Evolutionary conservation across 345 rosid genomes (phyloP).

Genomic region (Syzygium oleosum): DNA sequence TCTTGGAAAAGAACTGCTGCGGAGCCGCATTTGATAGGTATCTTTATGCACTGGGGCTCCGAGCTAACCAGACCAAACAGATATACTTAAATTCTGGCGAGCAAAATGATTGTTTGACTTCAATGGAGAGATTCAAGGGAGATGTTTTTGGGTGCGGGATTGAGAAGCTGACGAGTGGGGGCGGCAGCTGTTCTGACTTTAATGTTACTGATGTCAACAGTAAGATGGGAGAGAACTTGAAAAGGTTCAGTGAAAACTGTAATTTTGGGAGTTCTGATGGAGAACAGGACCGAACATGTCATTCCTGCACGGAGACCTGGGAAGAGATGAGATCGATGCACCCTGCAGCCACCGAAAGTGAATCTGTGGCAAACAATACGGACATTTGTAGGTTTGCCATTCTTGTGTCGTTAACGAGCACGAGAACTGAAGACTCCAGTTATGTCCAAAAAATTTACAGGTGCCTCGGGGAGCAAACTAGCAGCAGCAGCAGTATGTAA

Average conservation of each 20-base stretch:
- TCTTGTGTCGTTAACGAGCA: background rate
- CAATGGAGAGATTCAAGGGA: background rate
- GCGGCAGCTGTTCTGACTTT: constrained; percentile 31
- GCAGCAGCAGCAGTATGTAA: background rate
- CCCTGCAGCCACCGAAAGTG: background rate
- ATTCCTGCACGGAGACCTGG: constrained; percentile 26
- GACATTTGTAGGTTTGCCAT: constrained; percentile 35
- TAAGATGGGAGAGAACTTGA: constrained; percentile 11
- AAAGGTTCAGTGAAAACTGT: constrained; percentile 13
- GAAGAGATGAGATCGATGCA: constrained; percentile 4
- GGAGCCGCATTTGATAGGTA: constrained; percentile 16
- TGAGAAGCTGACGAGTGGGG: constrained; percentile 27
- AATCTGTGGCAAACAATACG: background rate
- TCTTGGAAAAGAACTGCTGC: constrained; percentile 20
- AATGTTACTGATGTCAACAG: constrained; percentile 19
- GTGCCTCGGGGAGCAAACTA: constrained; percentile 19
- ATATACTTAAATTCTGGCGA: constrained; percentile 20
- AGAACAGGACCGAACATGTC: constrained; percentile 8
- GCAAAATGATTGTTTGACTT: constrained; percentile 22
- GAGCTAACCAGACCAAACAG: constrained; percentile 25
- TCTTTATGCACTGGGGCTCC: constrained; percentile 17
- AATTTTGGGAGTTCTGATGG: constrained; percentile 1
- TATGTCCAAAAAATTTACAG: constrained; percentile 6
- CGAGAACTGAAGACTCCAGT: constrained; percentile 15
- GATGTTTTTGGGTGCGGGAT: constrained; percentile 22